A percentile compares a stretch with the other conserved stretches of the same genome.
Conservation (phyloP, 2,329 filamentous ascomycete genomes). For the Arachnomyces sp. region DNA sequence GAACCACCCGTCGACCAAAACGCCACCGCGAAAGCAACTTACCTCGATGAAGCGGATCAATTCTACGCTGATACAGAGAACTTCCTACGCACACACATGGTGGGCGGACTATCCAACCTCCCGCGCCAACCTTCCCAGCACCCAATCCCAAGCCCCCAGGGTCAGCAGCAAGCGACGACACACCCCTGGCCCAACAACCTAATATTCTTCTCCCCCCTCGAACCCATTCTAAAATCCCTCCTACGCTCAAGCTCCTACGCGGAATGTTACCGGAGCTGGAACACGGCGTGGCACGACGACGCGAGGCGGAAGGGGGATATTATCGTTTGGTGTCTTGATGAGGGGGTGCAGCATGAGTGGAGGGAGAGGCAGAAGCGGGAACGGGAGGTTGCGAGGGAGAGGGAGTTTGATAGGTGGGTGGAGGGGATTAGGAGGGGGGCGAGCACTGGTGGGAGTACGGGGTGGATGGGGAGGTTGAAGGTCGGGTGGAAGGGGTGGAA, state of each 20-base stretch:
- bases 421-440: slow-evolving; percentile 23
- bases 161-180: slow-evolving; percentile 6
- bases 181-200: slow-evolving; percentile 42
- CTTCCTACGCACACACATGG: slow-evolving; percentile 53
- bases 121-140: slow-evolving; percentile 23
- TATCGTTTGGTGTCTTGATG: slow-evolving; percentile 49
- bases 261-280: slow-evolving; percentile 53
- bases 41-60: slow-evolving; percentile 81
- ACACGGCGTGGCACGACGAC: slow-evolving; percentile 57
- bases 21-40: slow-evolving; percentile 51
- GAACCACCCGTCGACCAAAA: slow-evolving; percentile 72
- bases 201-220: slow-evolving; percentile 50
- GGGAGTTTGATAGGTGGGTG: slow-evolving; percentile 29
- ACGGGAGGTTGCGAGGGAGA: slow-evolving; percentile 16
- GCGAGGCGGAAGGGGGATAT: slow-evolving; percentile 53
- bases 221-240: slow-evolving; percentile 38
- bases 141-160: slow-evolving; percentile 3
- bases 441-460: no score
- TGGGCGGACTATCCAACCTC: slow-evolving; percentile 26
- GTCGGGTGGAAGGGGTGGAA: not conserved
- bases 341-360: slow-evolving; percentile 27
- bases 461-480: not conserved
- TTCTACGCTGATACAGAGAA: slow-evolving; percentile 63
- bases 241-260: slow-evolving; percentile 45
- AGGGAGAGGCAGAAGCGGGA: slow-evolving; percentile 13